phyloP scores from a whole-genome alignment of 352 stramenopile genomes.

The Globisporangium polare region DNA sequence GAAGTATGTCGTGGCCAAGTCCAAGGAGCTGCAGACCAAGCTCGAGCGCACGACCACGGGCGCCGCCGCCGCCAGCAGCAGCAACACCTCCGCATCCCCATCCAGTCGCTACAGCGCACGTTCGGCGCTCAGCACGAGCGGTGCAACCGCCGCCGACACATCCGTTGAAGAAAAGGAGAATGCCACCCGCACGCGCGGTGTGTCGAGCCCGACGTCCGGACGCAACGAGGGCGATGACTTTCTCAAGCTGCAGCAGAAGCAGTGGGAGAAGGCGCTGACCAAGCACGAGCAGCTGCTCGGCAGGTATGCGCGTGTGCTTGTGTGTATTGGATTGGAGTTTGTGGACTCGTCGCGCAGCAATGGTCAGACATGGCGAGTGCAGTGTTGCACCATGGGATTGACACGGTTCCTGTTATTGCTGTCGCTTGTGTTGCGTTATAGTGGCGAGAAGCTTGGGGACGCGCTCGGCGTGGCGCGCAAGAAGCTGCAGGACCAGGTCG shows the following conservation, averaged over 20 bases:
- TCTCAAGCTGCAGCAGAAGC: conserved; percentile 32
- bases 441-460: conserved; percentile 46
- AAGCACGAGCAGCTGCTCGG: conserved; percentile 45
- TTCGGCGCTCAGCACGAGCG: not conserved
- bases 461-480: conserved; percentile 36
- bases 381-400: not conserved
- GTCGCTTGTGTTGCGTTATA: conserved; percentile 9
- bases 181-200: not conserved
- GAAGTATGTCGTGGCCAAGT: conserved; percentile 78
- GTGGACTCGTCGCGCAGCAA: not conserved
- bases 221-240: conserved; percentile 33
- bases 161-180: not conserved
- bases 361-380: not conserved
- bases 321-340: not conserved
- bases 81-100: not conserved
- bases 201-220: conserved; percentile 10
- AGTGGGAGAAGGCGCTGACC: conserved; percentile 23
- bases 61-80: not conserved
- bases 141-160: not conserved
- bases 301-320: conserved; percentile 19
- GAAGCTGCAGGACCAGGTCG: conserved; percentile 51
- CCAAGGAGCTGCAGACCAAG: conserved; percentile 57
- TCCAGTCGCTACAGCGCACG: conserved; percentile 8
- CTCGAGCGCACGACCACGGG: conserved; percentile 27
- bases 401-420: not conserved